Percentiles rank a stretch among this genome's conserved stretches.
phyloP scores from a whole-genome alignment of 345 rosid species.

The Viola odorata region DNA sequence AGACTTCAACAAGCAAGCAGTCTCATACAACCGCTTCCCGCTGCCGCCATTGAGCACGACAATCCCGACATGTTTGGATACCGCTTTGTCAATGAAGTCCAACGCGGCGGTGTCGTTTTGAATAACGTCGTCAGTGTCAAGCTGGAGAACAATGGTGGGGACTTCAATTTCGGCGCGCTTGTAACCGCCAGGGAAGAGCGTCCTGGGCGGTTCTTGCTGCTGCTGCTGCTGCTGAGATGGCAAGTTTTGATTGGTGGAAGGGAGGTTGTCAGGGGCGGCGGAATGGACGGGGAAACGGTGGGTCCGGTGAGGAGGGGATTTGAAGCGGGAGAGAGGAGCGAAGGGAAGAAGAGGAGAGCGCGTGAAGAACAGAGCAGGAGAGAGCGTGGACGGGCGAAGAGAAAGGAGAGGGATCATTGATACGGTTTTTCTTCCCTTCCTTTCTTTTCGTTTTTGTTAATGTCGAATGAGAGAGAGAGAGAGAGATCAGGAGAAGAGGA shows the following conservation, averaged over 20 bases:
- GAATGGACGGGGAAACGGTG: constrained; percentile 29
- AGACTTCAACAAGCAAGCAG: constrained; percentile 79
- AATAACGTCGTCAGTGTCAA: constrained; percentile 58
- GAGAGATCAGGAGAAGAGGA: neutral
- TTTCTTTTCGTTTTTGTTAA: neutral
- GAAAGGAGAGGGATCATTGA: constrained; percentile 41
- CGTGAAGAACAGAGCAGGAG: neutral
- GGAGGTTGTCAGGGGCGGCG: constrained; percentile 28
- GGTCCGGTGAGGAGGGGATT: constrained; percentile 25
- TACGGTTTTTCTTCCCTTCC: neutral
- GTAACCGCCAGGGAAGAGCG: constrained; percentile 89
- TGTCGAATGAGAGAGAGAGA: neutral
- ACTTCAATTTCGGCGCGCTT: constrained; percentile 80
- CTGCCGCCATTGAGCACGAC: constrained; percentile 62
- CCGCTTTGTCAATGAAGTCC: constrained; percentile 58
- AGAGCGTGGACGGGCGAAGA: constrained; percentile 9
- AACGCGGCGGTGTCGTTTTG: constrained; percentile 31
- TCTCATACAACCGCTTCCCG: constrained; percentile 70
- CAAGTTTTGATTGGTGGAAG: neutral
- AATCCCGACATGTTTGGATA: constrained; percentile 63
- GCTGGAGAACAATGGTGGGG: constrained; percentile 63
- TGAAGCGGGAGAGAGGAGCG: constrained; percentile 19
- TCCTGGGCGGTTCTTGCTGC: constrained; percentile 42
- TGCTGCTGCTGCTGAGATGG: constrained; percentile 18
- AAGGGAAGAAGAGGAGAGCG: constrained; percentile 16